A percentile compares a stretch with the other conserved stretches of the same genome.
Evolutionary conservation across 2,329 filamentous ascomycete genomes (phyloP).

Genomic region (Claviceps cyperi): DNA sequence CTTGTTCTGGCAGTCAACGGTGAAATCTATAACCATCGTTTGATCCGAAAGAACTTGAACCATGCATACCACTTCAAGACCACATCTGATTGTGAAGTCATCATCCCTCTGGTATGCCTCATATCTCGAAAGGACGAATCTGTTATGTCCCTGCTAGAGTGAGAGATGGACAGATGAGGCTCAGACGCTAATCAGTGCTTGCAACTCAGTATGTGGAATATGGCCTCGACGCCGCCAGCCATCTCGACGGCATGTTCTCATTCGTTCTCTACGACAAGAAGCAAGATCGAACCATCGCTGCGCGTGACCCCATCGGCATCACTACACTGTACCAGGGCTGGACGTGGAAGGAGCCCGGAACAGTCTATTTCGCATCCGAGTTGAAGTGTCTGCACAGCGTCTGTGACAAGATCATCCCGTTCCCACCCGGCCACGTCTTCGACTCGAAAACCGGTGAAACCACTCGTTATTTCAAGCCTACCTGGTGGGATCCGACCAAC

Average conservation of each 20-base stretch:
- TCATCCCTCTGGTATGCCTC: constrained; percentile 74
- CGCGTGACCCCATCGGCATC: constrained; percentile 90
- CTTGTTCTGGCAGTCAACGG: constrained; percentile 95
- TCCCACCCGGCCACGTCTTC: constrained; percentile 91
- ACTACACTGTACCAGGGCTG: constrained; percentile 96
- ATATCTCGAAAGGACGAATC: neutral
- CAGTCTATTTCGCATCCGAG: constrained; percentile 94
- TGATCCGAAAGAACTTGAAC: constrained; percentile 77
- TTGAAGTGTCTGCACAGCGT: constrained; percentile 85
- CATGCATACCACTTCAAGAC: constrained; percentile 93
- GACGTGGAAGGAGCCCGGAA: constrained; percentile 65
- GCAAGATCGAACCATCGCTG: constrained; percentile 81
- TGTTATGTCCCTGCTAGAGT: too few relatives aligned
- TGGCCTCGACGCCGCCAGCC: constrained; percentile 80
- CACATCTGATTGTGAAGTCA: constrained; percentile 95
- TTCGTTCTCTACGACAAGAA: constrained; percentile 96
- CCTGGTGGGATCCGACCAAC: constrained; percentile 75
- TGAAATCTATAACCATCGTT: constrained; percentile 98
- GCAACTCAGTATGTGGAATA: constrained; percentile 67
- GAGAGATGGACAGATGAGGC: too few relatives aligned
- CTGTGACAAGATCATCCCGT: constrained; percentile 87
- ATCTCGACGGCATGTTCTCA: constrained; percentile 98
- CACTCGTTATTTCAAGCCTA: constrained; percentile 80
- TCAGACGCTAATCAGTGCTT: neutral
- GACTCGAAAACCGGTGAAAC: constrained; percentile 81